Evolutionary conservation across 2,329 filamentous ascomycete species (phyloP).

Genomic region (Apiospora saccharicola): DNA sequence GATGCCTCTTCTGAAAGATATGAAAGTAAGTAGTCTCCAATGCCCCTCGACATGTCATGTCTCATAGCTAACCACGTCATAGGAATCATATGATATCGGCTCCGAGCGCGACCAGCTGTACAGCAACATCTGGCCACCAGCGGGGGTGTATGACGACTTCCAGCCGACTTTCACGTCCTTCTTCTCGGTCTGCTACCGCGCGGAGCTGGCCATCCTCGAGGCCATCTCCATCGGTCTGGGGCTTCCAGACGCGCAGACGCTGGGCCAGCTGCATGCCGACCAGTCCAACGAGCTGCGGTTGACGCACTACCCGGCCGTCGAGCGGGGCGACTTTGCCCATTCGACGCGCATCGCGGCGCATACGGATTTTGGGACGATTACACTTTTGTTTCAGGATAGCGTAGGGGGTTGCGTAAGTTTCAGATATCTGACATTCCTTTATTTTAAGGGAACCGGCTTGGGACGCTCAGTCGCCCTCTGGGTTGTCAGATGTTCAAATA

Average conservation of each 20-base stretch:
- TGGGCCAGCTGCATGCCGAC: background rate
- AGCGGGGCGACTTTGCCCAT: background rate
- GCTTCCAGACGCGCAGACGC: background rate
- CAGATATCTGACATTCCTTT: too few species aligned
- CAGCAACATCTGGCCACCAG: background rate
- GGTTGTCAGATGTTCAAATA: too few species aligned
- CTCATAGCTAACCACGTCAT: background rate
- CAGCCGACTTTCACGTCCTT: background rate
- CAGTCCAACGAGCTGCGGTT: slow-evolving; percentile 18
- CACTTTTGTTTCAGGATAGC: slow-evolving; percentile 4
- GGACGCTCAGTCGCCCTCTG: too few species aligned
- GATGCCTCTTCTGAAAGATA: background rate
- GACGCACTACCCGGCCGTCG: slow-evolving; percentile 10
- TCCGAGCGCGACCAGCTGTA: slow-evolving; percentile 6
- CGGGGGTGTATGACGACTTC: background rate
- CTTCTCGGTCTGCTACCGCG: slow-evolving; percentile 5
- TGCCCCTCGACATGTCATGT: background rate
- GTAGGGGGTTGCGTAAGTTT: slow-evolving; percentile 13
- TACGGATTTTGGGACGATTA: slow-evolving; percentile 9
- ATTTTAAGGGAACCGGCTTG: too few species aligned
- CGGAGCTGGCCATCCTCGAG: slow-evolving; percentile 5
- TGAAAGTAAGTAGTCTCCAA: background rate
- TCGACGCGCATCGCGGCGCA: slow-evolving; percentile 3
- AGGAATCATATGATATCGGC: slow-evolving; percentile 13
- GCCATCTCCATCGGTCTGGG: slow-evolving; percentile 5